Conservation (phyloP, 345 rosid genomes). For the Balakata baccata region DNA sequence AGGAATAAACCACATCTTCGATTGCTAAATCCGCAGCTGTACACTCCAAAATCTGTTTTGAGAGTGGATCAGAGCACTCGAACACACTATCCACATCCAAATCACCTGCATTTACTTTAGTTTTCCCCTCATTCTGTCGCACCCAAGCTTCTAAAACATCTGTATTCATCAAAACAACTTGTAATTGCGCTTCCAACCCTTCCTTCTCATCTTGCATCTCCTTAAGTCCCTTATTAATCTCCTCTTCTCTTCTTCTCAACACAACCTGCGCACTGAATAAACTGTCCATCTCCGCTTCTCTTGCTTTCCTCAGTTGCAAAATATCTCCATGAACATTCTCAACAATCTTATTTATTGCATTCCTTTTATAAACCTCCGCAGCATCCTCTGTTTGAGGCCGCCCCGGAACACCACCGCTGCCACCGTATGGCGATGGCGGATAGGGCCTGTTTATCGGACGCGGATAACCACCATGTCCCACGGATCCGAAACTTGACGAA, state of each 20-base stretch:
- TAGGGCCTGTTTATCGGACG: conserved; percentile 35
- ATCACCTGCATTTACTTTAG: conserved; percentile 22
- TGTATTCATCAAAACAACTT: conserved; percentile 67
- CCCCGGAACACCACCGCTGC: conserved; percentile 1
- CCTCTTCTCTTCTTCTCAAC: conserved; percentile 63
- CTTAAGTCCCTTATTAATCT: conserved; percentile 50
- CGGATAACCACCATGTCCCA: conserved; percentile 12
- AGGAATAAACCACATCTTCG: conserved; percentile 70
- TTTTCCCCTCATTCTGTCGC: conserved; percentile 58
- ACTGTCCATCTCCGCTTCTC: conserved; percentile 81
- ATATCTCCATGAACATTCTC: conserved; percentile 63
- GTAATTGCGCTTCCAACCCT: conserved; percentile 73
- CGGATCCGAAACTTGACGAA: conserved; percentile 37
- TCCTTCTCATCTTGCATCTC: conserved; percentile 78
- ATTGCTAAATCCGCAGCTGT: conserved; percentile 74
- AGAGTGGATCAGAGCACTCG: conserved; percentile 50
- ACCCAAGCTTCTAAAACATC: conserved; percentile 69
- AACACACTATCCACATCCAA: conserved; percentile 57
- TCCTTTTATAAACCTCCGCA: conserved; percentile 62
- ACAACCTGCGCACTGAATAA: conserved; percentile 60
- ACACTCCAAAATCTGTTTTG: conserved; percentile 80
- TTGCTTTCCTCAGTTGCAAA: conserved; percentile 46
- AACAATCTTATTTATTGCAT: conserved; percentile 67
- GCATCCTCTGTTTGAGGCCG: conserved; percentile 59
- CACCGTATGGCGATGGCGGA: conserved; percentile 61